Evolutionary conservation across 306 rosid genomes (phyloP).

Genomic region (Dryas drummondii): DNA sequence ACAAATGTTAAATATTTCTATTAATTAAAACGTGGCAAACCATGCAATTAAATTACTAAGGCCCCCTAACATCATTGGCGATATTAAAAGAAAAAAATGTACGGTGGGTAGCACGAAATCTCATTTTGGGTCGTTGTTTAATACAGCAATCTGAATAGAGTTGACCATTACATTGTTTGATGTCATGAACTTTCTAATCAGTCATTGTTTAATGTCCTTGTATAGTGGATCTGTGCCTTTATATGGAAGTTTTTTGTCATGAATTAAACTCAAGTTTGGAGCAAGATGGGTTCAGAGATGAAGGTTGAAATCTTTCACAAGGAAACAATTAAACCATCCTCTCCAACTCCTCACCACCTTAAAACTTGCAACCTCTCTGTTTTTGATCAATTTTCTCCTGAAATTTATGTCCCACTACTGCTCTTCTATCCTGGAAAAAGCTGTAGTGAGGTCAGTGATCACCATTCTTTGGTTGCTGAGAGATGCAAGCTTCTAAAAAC

Average conservation of each 20-base stretch:
- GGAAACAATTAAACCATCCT: slow-evolving; percentile 26
- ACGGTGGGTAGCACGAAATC: no score
- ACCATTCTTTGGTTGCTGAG: neutral
- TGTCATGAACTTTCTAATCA: no score
- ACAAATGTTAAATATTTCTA: no score
- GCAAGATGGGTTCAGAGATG: slow-evolving; percentile 13
- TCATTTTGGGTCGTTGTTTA: no score
- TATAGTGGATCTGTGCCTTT: neutral
- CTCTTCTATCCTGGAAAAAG: slow-evolving; percentile 5
- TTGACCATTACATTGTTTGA: neutral
- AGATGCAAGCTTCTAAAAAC: slow-evolving; percentile 31
- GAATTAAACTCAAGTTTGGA: neutral
- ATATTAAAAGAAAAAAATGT: no score
- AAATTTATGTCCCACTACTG: slow-evolving; percentile 9
- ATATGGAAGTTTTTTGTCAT: neutral
- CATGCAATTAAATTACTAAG: no score
- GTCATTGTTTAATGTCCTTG: no score
- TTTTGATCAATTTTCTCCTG: slow-evolving; percentile 17
- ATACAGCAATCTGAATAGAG: no score
- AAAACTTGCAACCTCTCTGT: slow-evolving; percentile 19
- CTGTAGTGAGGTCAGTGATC: neutral
- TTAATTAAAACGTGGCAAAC: no score
- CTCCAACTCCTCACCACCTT: slow-evolving; percentile 29
- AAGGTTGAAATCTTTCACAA: slow-evolving; percentile 16
- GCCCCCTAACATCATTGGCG: no score